phyloP scores from a whole-genome alignment of 2,329 filamentous ascomycete species.

The Bipolaris zeicola region DNA sequence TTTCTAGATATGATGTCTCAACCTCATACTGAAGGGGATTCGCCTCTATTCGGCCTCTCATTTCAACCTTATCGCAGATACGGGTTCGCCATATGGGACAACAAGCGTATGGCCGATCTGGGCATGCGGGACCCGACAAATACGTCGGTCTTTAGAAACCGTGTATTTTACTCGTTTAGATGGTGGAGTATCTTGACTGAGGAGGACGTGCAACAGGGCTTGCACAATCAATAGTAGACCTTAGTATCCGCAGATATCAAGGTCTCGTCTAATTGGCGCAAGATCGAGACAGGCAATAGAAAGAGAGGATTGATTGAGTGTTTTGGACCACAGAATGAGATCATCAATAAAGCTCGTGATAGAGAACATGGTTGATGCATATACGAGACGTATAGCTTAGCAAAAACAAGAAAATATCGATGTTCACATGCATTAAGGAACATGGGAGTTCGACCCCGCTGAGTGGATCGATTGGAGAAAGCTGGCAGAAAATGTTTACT shows the following conservation, averaged over 20 bases:
- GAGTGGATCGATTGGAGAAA: not conserved
- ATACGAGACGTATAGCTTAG: not conserved
- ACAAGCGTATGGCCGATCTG: slow-evolving; percentile 15
- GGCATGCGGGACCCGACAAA: slow-evolving; percentile 9
- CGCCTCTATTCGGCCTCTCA: not conserved
- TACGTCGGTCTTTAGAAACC: not conserved
- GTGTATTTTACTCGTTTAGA: slow-evolving; percentile 3
- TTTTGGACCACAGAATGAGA: not conserved
- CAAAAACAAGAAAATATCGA: not conserved
- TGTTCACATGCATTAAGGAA: not conserved
- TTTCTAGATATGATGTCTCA: slow-evolving; percentile 1
- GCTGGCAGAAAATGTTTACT: not conserved
- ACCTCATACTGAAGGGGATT: no score
- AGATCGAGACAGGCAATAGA: not conserved
- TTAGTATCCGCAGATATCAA: not conserved
- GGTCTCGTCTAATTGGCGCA: not conserved
- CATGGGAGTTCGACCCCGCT: not conserved
- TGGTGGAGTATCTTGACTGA: not conserved
- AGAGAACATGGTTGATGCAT: not conserved
- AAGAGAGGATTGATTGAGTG: not conserved
- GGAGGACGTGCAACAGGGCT: not conserved
- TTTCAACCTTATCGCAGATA: slow-evolving; percentile 13
- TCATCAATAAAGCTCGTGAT: not conserved
- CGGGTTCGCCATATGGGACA: slow-evolving; percentile 18
- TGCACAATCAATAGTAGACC: not conserved